Evolutionary conservation across 805 yeast species (phyloP).

Genomic region (Ogataea philodendri): DNA sequence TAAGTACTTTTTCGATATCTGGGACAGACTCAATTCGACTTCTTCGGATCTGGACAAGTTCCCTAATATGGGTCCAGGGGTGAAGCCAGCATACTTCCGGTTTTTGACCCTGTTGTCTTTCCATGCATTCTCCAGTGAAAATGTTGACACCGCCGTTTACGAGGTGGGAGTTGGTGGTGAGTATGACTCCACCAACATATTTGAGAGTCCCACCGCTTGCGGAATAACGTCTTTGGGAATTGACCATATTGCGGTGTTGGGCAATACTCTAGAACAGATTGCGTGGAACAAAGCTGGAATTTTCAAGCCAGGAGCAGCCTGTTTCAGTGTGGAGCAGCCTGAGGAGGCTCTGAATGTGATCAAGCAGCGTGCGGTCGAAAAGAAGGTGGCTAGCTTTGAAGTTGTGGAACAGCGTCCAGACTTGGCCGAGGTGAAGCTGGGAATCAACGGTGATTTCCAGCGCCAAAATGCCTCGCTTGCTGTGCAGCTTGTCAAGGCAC

Average conservation of each 20-base stretch:
- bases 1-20: conserved; percentile 88
- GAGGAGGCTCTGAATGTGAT: conserved; percentile 55
- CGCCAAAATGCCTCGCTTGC: conserved; percentile 85
- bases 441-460: conserved; percentile 85
- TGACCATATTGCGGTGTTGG: conserved; percentile 86
- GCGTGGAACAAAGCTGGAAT: conserved; percentile 98
- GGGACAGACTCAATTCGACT: conserved; percentile 68
- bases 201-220: conserved; percentile 74
- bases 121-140: conserved; percentile 84
- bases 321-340: conserved; percentile 60
- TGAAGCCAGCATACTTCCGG: conserved; percentile 91
- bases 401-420: conserved; percentile 50
- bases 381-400: conserved; percentile 44
- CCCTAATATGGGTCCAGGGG: conserved; percentile 71
- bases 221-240: conserved; percentile 87
- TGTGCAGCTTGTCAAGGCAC: conserved; percentile 60
- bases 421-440: conserved; percentile 48
- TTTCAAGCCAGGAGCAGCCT: conserved; percentile 65
- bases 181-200: conserved; percentile 91
- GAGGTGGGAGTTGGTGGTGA: conserved; percentile 99
- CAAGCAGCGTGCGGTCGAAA: conserved; percentile 66
- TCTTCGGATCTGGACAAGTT: conserved; percentile 53
- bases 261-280: conserved; percentile 81
- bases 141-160: conserved; percentile 89
- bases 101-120: conserved; percentile 85